Evolutionary conservation across 2,329 filamentous ascomycete genomes (phyloP).

Genomic region (Cyphellophora attinorum): DNA sequence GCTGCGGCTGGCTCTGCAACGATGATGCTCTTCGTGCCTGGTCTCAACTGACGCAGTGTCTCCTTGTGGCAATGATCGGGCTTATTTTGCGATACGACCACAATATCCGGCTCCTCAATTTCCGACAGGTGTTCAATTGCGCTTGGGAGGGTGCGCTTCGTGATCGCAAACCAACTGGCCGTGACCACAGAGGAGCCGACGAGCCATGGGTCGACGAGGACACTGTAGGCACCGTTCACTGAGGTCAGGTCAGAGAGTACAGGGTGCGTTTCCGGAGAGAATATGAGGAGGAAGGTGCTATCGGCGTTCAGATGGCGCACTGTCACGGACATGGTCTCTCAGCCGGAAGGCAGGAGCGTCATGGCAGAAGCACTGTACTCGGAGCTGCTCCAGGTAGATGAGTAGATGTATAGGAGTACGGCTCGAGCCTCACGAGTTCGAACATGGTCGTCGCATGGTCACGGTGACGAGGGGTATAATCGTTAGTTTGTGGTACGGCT

Average conservation of each 20-base stretch:
- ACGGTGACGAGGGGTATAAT: no score
- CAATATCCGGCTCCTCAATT: conserved; percentile 44
- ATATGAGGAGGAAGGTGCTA: conserved; percentile 24
- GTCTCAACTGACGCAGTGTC: conserved; percentile 55
- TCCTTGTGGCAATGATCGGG: conserved; percentile 63
- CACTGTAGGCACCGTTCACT: conserved; percentile 38
- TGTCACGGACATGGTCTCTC: not conserved
- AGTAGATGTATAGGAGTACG: no score
- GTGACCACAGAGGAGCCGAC: conserved; percentile 50
- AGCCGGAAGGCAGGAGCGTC: no score
- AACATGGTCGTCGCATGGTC: no score
- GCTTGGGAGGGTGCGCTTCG: conserved; percentile 45
- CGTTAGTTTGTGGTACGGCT: no score
- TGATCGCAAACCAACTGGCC: conserved; percentile 52
- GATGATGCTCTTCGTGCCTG: conserved; percentile 49
- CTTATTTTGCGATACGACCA: conserved; percentile 52
- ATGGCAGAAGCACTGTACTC: no score
- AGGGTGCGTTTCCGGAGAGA: conserved; percentile 15
- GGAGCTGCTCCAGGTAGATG: no score
- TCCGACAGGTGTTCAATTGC: conserved; percentile 50
- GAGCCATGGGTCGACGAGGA: conserved; percentile 66
- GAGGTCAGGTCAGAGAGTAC: conserved; percentile 7
- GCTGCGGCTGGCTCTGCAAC: conserved; percentile 57
- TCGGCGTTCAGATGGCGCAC: conserved; percentile 19
- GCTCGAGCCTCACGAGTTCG: no score